These are phyloP conservation scores for Salix suchowensis DNA, from an alignment of 345 rosid genomes.

Conservation along the genomic window DNA sequence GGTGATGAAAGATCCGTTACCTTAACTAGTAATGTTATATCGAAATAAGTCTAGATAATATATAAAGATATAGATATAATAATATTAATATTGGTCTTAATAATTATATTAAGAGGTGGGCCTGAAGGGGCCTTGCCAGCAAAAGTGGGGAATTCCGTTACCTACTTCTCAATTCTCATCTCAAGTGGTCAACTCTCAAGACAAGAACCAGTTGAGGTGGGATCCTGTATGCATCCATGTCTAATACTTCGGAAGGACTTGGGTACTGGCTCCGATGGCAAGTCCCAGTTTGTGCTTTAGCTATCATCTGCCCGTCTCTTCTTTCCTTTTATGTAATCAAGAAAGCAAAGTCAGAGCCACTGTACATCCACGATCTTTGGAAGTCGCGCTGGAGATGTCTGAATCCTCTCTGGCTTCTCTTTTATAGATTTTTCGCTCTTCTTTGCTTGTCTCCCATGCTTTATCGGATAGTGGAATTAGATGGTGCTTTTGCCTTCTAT, in stretches of 20 bases:
- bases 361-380: slow-evolving; percentile 21
- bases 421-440: slow-evolving; percentile 31
- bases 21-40: no score
- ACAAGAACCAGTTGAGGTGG: no score
- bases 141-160: no score
- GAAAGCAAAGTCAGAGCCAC: slow-evolving; percentile 20
- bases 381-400: slow-evolving; percentile 34
- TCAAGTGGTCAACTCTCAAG: no score
- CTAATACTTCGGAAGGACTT: neutral
- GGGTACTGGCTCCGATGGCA: slow-evolving; percentile 37
- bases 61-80: no score
- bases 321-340: slow-evolving; percentile 12
- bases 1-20: neutral
- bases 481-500: slow-evolving; percentile 37
- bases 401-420: slow-evolving; percentile 30
- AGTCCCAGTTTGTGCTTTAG: slow-evolving; percentile 28
- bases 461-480: slow-evolving; percentile 14
- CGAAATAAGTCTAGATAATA: no score
- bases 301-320: slow-evolving; percentile 9
- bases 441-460: slow-evolving; percentile 22
- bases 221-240: slow-evolving; percentile 4
- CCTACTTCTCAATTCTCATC: neutral
- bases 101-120: no score
- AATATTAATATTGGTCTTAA: no score
- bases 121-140: no score